Evolutionary conservation across 768 basidiomycete genomes (phyloP), one percentile per base, ranked within the genome.

Genomic region (Boletales sp.): DNA sequence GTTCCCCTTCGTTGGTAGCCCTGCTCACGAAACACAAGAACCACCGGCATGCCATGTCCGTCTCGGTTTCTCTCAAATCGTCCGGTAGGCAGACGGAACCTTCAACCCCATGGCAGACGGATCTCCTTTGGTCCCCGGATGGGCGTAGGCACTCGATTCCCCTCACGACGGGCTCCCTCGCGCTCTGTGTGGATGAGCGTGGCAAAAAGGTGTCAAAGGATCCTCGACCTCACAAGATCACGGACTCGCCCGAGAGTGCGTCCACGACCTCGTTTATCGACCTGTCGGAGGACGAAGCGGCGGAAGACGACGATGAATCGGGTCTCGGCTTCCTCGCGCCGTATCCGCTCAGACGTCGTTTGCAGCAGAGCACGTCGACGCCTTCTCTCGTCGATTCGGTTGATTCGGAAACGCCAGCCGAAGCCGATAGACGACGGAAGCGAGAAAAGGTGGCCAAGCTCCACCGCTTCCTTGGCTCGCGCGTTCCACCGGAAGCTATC

Each of bases 381-480:
- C 74, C 75, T 18, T 80, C 79, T 36, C 61, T 80, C 40, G 72
- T 72, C 37, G 77, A 81, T 48, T 72, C 70, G 44, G 59, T 81
- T 61, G 70, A 77, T 43, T 70, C 76, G 19, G 79, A 83, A 48
- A 75, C 76, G 51, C 75, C 71, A 51, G 77, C 70, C 15, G 87
- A 89, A 44, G 79, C 80, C 18, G 81, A 84, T 51, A 79, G 79
- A 53, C 73, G 80, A 49, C 78, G 80, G 53, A 89, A 86, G 67
- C 77, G 90, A 44, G 86, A 88, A 57, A 83, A 83, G 57, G 72
- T 93, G 41, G 86, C 86, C 4, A 91, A 83, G 65, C 76, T 93
- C 5, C 88, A 92, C 67, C 86, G 90, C 41, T 91, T 86, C 69
- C 76, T 92, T 32, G 90, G 90, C n/a, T 89, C 87, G 17, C 79